These are phyloP conservation scores for Leucaena leucocephala DNA, from an alignment of 306 rosid species.

Conservation along the genomic window DNA sequence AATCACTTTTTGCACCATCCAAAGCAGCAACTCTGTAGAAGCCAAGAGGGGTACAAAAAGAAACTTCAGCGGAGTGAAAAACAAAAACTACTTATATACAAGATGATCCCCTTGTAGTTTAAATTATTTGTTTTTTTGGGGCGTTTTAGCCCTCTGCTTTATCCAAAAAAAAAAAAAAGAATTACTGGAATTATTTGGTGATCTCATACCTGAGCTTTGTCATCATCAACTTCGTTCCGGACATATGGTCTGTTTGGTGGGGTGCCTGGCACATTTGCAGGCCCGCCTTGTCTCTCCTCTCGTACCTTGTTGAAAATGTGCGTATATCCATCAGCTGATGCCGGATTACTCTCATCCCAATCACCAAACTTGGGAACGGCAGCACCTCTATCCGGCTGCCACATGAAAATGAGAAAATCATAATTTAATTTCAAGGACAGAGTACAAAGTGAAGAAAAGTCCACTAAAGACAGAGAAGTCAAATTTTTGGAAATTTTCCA, in stretches of 20 bases:
- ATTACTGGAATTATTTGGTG: neutral
- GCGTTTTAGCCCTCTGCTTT: no score
- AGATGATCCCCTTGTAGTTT: no score
- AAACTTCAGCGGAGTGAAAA: slow-evolving; percentile 25
- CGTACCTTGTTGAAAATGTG: slow-evolving; percentile 84
- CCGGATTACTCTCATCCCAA: slow-evolving; percentile 86
- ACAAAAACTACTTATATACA: neutral
- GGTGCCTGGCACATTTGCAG: slow-evolving; percentile 54
- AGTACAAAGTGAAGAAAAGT: slow-evolving; percentile 12
- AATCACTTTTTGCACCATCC: slow-evolving; percentile 59
- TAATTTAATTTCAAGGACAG: slow-evolving; percentile 7
- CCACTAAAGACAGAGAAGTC: slow-evolving; percentile 1
- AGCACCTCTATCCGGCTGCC: slow-evolving; percentile 84
- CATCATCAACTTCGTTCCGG: slow-evolving; percentile 39
- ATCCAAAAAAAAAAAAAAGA: no score
- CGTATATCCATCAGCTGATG: slow-evolving; percentile 85
- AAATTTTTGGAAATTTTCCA: neutral
- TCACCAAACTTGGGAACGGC: slow-evolving; percentile 98
- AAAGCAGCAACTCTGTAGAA: slow-evolving; percentile 80
- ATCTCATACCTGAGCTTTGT: slow-evolving; percentile 54
- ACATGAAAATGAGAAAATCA: slow-evolving; percentile 37
- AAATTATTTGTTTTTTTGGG: no score
- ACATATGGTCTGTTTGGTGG: slow-evolving; percentile 50
- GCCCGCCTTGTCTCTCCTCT: slow-evolving; percentile 69
- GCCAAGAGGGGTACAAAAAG: slow-evolving; percentile 34